phyloP scores from a whole-genome alignment of 371 early-diverging fungal genomes.

The Lichtheimia ramosa region DNA sequence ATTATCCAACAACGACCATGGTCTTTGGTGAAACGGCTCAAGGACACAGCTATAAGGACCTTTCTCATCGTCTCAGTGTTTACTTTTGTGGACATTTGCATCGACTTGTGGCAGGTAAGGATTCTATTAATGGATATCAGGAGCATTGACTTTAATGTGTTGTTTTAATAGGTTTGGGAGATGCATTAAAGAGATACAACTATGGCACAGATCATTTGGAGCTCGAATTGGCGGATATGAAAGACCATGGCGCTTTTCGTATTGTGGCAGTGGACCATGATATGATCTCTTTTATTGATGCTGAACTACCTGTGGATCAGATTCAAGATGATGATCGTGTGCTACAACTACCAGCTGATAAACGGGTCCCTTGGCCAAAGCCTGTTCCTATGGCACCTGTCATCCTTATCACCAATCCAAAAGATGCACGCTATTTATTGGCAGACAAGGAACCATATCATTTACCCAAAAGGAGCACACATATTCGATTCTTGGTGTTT shows the following conservation, averaged over 20 bases:
- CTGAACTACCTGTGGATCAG: conserved; percentile 53
- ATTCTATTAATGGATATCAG: neutral
- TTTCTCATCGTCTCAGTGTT: conserved; percentile 63
- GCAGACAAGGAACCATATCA: conserved; percentile 71
- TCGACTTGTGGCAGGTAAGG: conserved; percentile 61
- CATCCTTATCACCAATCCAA: conserved; percentile 85
- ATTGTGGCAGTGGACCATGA: conserved; percentile 88
- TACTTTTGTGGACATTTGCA: conserved; percentile 91
- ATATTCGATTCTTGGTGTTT: conserved; percentile 60
- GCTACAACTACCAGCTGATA: conserved; percentile 9
- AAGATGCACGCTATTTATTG: conserved; percentile 75
- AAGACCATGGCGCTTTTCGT: conserved; percentile 77
- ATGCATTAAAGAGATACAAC: conserved; percentile 62
- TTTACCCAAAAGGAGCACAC: conserved; percentile 57
- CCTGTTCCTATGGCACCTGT: conserved; percentile 57
- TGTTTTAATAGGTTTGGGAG: conserved; percentile 58
- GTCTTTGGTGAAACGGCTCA: conserved; percentile 64
- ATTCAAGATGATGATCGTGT: conserved; percentile 1
- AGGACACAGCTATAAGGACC: conserved; percentile 58
- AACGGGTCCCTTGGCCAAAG: conserved; percentile 23
- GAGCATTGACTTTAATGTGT: too few relatives aligned
- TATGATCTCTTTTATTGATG: conserved; percentile 79
- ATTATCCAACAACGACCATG: conserved; percentile 86
- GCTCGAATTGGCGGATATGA: conserved; percentile 87
- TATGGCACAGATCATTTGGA: conserved; percentile 66